A percentile compares a stretch with the other conserved stretches of the same genome.
These are phyloP conservation scores for Talaromyces nanjingensis DNA, from an alignment of 495 filamentous ascomycete species.

Conservation along the genomic window DNA sequence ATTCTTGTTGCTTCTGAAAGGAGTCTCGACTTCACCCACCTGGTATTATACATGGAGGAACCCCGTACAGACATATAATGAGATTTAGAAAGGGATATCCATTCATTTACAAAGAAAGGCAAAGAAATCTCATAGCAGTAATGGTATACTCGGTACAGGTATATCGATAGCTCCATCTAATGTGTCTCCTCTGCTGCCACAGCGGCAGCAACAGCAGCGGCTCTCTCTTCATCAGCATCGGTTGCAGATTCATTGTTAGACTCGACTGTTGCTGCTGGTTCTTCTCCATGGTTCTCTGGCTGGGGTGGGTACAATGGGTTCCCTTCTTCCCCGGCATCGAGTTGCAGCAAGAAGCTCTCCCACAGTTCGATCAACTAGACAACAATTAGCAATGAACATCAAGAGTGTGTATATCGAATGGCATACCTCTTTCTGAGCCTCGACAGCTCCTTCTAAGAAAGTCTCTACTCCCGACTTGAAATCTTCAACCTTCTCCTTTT, in stretches of 20 bases:
- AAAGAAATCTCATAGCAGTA: neutral
- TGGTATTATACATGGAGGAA: too few relatives aligned
- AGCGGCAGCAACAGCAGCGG: slow-evolving; percentile 24
- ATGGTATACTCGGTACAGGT: neutral
- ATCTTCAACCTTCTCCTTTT: slow-evolving; percentile 96
- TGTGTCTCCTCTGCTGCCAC: slow-evolving; percentile 33
- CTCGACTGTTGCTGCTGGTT: neutral
- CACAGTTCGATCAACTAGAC: slow-evolving; percentile 90
- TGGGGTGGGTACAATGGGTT: slow-evolving; percentile 61
- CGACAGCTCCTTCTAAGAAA: slow-evolving; percentile 90
- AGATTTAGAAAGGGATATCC: neutral
- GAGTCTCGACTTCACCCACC: too few relatives aligned
- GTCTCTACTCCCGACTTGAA: slow-evolving; percentile 98
- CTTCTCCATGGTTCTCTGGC: neutral
- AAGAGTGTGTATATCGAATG: neutral
- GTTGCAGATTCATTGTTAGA: slow-evolving; percentile 10
- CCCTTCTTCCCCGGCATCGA: slow-evolving; percentile 89
- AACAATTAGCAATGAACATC: slow-evolving; percentile 3
- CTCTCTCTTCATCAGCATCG: slow-evolving; percentile 19
- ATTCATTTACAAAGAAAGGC: neutral
- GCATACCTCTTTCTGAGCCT: slow-evolving; percentile 95
- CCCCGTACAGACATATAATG: neutral
- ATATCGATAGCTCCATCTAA: neutral
- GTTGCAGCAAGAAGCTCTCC: slow-evolving; percentile 94
- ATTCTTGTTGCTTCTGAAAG: too few relatives aligned